phyloP scores from a whole-genome alignment of 2,329 filamentous ascomycete species.

The Aspergillus brasiliensis region DNA sequence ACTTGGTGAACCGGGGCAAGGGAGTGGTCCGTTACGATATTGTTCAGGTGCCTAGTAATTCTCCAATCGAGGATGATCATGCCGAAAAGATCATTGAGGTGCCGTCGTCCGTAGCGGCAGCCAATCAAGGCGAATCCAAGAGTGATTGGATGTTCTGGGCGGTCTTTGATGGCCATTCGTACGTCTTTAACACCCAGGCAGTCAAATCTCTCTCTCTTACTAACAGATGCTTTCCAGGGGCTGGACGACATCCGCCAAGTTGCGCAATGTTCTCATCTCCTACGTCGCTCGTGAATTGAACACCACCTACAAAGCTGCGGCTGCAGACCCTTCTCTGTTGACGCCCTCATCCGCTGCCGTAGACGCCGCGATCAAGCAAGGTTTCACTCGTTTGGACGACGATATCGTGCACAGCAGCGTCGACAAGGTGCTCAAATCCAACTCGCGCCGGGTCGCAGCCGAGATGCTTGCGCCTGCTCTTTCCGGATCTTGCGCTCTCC shows the following conservation, averaged over 20 bases:
- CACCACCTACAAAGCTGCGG: conserved; percentile 78
- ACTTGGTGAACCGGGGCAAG: conserved; percentile 81
- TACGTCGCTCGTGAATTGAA: conserved; percentile 94
- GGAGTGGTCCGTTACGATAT: conserved; percentile 94
- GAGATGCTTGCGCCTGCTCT: conserved; percentile 89
- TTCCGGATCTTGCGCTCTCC: conserved; percentile 93
- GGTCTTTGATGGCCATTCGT: conserved; percentile 97
- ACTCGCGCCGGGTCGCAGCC: conserved; percentile 86
- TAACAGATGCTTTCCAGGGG: conserved; percentile 58
- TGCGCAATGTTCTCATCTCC: conserved; percentile 87
- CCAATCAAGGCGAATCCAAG: conserved; percentile 57
- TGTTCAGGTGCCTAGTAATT: conserved; percentile 92
- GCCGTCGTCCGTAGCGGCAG: conserved; percentile 61
- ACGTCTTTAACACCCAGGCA: conserved; percentile 42
- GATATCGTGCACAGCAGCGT: conserved; percentile 95
- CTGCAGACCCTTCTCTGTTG: conserved; percentile 58
- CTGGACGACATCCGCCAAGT: conserved; percentile 96
- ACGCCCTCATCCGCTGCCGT: conserved; percentile 77
- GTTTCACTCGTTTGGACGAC: conserved; percentile 84
- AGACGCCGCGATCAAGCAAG: conserved; percentile 87
- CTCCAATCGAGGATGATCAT: conserved; percentile 97
- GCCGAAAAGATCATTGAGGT: conserved; percentile 97
- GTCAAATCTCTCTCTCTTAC: neutral
- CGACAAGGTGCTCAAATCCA: conserved; percentile 83
- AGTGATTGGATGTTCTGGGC: conserved; percentile 99